Evolutionary conservation across 2,329 filamentous ascomycete genomes (phyloP).

Genomic region (Paraphaeosphaeria sporulosa): DNA sequence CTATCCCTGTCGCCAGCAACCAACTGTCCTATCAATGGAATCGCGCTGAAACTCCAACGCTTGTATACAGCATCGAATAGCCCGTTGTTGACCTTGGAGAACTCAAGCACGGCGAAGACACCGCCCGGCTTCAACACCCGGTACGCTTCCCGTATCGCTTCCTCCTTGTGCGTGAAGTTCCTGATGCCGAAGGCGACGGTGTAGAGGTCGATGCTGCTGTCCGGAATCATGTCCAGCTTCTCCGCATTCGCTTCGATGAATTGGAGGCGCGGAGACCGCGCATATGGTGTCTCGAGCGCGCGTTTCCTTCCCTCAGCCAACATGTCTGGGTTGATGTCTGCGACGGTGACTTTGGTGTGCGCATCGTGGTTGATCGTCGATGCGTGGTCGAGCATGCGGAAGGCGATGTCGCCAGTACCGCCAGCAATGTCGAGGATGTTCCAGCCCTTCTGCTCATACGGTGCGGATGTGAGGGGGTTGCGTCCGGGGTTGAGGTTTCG

Average conservation of each 20-base stretch:
- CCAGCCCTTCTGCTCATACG: slow-evolving; percentile 57
- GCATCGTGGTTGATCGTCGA: slow-evolving; percentile 81
- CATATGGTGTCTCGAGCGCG: slow-evolving; percentile 69
- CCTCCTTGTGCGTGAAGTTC: slow-evolving; percentile 93
- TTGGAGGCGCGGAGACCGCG: slow-evolving; percentile 60
- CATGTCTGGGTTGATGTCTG: slow-evolving; percentile 97
- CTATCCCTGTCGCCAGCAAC: slow-evolving; percentile 93
- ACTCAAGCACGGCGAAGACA: slow-evolving; percentile 96
- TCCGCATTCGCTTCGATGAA: slow-evolving; percentile 95
- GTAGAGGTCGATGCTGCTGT: slow-evolving; percentile 86
- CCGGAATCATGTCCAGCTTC: slow-evolving; percentile 69
- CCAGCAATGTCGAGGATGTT: slow-evolving; percentile 94
- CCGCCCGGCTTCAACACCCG: slow-evolving; percentile 92
- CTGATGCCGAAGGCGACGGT: slow-evolving; percentile 97
- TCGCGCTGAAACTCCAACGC: slow-evolving; percentile 93
- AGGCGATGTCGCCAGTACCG: slow-evolving; percentile 96
- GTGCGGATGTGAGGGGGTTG: slow-evolving; percentile 54
- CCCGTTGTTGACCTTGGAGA: slow-evolving; percentile 81
- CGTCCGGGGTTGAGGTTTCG: slow-evolving; percentile 85
- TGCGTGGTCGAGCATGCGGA: slow-evolving; percentile 91
- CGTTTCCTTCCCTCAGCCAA: slow-evolving; percentile 85
- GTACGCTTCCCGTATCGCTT: slow-evolving; percentile 81
- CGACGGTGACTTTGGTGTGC: slow-evolving; percentile 84
- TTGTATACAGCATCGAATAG: slow-evolving; percentile 89
- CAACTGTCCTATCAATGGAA: slow-evolving; percentile 92